phyloP scores from a whole-genome alignment of 2,329 filamentous ascomycete species.

The Alternaria sp. region DNA sequence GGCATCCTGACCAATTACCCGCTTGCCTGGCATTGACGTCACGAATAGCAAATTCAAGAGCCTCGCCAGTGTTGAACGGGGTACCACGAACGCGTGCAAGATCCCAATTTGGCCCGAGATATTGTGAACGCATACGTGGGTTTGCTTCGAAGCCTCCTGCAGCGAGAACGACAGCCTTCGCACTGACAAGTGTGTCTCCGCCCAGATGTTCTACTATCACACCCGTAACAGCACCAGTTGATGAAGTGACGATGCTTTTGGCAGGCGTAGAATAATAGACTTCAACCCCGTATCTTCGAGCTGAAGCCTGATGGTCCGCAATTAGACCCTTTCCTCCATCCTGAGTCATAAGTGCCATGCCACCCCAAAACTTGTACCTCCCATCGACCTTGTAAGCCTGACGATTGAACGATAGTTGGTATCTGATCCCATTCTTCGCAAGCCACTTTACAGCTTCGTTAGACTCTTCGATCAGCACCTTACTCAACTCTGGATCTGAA shows the following conservation, averaged over 20 bases:
- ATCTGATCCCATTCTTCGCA: constrained; percentile 61
- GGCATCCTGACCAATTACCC: constrained; percentile 72
- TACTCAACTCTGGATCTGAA: constrained; percentile 60
- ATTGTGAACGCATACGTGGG: constrained; percentile 63
- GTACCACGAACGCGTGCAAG: constrained; percentile 69
- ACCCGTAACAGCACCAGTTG: constrained; percentile 43
- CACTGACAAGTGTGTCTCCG: constrained; percentile 42
- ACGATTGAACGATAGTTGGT: constrained; percentile 70
- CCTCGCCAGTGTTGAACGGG: constrained; percentile 70
- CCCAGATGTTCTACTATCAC: constrained; percentile 43
- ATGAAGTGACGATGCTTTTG: constrained; percentile 51
- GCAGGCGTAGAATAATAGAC: constrained; percentile 60
- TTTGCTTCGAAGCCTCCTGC: constrained; percentile 73
- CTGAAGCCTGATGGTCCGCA: constrained; percentile 58
- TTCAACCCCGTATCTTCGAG: constrained; percentile 54
- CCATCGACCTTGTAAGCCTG: constrained; percentile 72
- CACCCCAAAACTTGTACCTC: constrained; percentile 72
- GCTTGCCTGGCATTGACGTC: constrained; percentile 61
- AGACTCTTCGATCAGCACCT: constrained; percentile 62
- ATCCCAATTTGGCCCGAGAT: constrained; percentile 69
- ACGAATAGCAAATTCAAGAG: constrained; percentile 62
- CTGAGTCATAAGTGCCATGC: constrained; percentile 66
- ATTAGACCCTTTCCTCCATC: constrained; percentile 70
- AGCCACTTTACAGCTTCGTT: constrained; percentile 65
- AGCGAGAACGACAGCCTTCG: constrained; percentile 61